Evolutionary conservation across 805 yeast genomes (phyloP).

Genomic region (Schwanniomyces occidentalis): DNA sequence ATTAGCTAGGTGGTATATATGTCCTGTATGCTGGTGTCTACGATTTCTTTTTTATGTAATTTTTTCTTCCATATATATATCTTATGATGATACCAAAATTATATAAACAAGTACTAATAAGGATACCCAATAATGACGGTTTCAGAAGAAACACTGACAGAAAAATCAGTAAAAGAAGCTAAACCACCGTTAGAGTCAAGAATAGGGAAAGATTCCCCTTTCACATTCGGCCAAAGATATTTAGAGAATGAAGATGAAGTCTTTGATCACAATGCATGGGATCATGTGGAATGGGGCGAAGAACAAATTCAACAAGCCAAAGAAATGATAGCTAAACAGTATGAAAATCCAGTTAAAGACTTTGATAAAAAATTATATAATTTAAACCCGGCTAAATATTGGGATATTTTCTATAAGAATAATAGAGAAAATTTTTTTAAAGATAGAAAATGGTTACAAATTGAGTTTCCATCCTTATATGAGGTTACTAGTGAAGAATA

Average conservation of each 20-base stretch:
- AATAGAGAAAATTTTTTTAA: conserved; percentile 93
- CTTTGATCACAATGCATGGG: conserved; percentile 94
- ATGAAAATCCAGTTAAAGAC: conserved; percentile 81
- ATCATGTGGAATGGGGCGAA: conserved; percentile 96
- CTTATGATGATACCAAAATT: too few species aligned
- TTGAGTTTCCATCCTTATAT: conserved; percentile 87
- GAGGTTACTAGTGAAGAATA: conserved; percentile 68
- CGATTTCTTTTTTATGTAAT: too few species aligned
- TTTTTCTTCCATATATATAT: too few species aligned
- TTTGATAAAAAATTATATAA: conserved; percentile 80
- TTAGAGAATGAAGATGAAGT: conserved; percentile 75
- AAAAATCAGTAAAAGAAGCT: conserved; percentile 14
- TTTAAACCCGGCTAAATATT: conserved; percentile 84
- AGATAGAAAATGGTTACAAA: conserved; percentile 93
- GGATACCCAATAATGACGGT: too few species aligned
- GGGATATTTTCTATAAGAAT: conserved; percentile 93
- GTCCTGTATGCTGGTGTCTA: too few species aligned
- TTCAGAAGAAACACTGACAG: not conserved
- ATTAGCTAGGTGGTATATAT: too few species aligned
- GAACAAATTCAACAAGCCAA: conserved; percentile 79
- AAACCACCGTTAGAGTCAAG: conserved; percentile 56
- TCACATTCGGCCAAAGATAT: conserved; percentile 85
- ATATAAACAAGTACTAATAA: too few species aligned
- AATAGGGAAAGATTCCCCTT: conserved; percentile 85
- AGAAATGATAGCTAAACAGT: conserved; percentile 70